Conservation (phyloP, 1,284 basidiomycete species). For the Taiwanofungus camphoratus region DNA sequence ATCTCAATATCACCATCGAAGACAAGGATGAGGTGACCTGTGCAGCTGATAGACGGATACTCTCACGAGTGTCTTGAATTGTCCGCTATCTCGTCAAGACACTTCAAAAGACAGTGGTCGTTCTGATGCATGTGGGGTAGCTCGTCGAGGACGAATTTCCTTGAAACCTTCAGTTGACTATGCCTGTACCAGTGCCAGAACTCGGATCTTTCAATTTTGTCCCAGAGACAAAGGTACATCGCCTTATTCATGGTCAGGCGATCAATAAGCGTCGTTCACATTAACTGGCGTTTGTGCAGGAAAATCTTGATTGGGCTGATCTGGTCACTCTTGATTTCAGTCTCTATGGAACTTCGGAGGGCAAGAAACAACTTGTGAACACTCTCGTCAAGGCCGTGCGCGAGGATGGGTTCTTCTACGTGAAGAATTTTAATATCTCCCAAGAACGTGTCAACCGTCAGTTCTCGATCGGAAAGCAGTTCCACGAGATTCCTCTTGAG, state of each 20-base stretch:
- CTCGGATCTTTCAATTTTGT: conserved; percentile 41
- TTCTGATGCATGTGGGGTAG: neutral
- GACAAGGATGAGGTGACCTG: conserved; percentile 15
- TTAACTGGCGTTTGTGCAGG: conserved; percentile 20
- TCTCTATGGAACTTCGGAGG: conserved; percentile 36
- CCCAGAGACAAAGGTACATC: conserved; percentile 39
- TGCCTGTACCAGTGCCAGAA: conserved; percentile 34
- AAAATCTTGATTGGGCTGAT: conserved; percentile 45
- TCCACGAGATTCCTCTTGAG: conserved; percentile 44
- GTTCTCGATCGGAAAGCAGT: conserved; percentile 30
- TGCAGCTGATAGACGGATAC: neutral
- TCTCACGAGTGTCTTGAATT: neutral
- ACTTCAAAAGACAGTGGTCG: neutral
- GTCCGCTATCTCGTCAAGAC: neutral
- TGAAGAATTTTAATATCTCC: conserved; percentile 34
- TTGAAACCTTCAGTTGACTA: conserved; percentile 7
- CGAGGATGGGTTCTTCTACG: conserved; percentile 41
- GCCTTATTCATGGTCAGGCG: too few relatives aligned
- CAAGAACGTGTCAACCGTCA: conserved; percentile 33
- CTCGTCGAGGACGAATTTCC: too few relatives aligned
- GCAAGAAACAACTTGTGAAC: conserved; percentile 36
- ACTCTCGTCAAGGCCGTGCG: conserved; percentile 37
- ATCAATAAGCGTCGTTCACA: neutral
- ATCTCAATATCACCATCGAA: conserved; percentile 13
- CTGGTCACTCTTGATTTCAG: conserved; percentile 45